Evolutionary conservation across 1,139 yeast genomes (phyloP), one percentile per base, ranked within the genome.

Genomic region (Hansenula sp.): DNA sequence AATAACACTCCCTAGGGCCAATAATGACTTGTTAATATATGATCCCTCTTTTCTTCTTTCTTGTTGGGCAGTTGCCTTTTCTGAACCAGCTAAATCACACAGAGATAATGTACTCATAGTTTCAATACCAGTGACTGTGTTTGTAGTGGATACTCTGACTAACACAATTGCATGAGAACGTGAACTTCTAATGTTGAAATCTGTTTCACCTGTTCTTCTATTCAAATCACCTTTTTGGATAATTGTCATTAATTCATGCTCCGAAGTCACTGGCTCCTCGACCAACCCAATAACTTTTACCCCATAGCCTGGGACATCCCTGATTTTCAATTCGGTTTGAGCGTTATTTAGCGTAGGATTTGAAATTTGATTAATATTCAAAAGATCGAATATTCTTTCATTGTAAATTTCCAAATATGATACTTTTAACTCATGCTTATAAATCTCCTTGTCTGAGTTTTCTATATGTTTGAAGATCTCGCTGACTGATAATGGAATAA

Each of bases 81-180:
- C 99, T 16, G 96, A 86, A 19, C 99, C 99, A 0, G 99, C 99
- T 58, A 93, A 74, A 66, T 93, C 99, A 70, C 98, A 93, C 46
- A 93, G 71, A 24, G 94, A 87, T 33, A 93, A 75, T 0, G 93
- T 82, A 31, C 93, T 76, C 41, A 72, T 65, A 16, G 71, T 70
- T 46, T 75, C 79, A 1, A 66, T 61, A 10, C 74, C 73, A 2
- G 70, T 63, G 1, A 58, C 48, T 36, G 68, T 43, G 57, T 75
- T 74, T 4, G 74, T 65, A 1, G 74, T 61, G 11, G 72, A 72
- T 25, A 91, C 63, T 47, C 78, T 72, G 17, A 91, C 74, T 59
- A 88, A 84, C n/a, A 90, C 77, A 31, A 90, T 86, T 0, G 97
- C 95, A 63, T 93, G 99, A 1, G 96, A 88, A 51, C 99, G 76